phyloP scores from a whole-genome alignment of 73 alveolate species.

The Paramecium bursaria region DNA sequence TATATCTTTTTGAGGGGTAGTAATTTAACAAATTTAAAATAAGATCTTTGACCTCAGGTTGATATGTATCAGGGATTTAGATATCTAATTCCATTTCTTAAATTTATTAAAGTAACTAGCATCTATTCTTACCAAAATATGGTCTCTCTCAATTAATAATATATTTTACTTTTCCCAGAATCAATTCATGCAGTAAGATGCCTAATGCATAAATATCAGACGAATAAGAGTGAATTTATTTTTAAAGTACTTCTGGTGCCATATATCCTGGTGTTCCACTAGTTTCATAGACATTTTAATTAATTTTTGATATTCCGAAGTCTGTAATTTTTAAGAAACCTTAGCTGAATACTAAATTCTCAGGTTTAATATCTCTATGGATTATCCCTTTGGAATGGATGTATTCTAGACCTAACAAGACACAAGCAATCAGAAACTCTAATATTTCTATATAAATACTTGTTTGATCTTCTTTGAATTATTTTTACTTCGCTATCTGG shows the following conservation, averaged over 20 bases:
- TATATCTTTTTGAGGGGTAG: too few relatives aligned
- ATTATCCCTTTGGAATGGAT: conserved; percentile 74
- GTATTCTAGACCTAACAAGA: conserved; percentile 76
- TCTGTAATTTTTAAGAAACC: conserved; percentile 94
- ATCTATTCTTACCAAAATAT: too few relatives aligned
- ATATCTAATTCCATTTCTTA: too few relatives aligned
- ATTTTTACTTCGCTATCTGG: conserved; percentile 82
- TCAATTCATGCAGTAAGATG: too few relatives aligned
- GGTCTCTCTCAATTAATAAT: too few relatives aligned
- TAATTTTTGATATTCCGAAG: conserved; percentile 91
- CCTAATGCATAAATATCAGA: too few relatives aligned
- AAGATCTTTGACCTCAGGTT: too few relatives aligned
- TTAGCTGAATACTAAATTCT: conserved; percentile 81
- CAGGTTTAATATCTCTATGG: conserved; percentile 90
- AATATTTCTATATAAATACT: conserved; percentile 58
- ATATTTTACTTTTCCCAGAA: too few relatives aligned
- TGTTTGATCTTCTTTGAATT: conserved; percentile 91
- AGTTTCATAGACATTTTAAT: conserved; percentile 73
- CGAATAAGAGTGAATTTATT: too few relatives aligned
- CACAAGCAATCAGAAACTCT: conserved; percentile 80
- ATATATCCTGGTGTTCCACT: conserved; percentile 97
- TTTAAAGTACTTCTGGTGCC: conserved; percentile 94
- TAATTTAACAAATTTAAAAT: too few relatives aligned
- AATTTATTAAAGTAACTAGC: too few relatives aligned
- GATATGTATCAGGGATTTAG: too few relatives aligned